Conservation (phyloP, 768 basidiomycete genomes). For the Cyclocybe aegerita region DNA sequence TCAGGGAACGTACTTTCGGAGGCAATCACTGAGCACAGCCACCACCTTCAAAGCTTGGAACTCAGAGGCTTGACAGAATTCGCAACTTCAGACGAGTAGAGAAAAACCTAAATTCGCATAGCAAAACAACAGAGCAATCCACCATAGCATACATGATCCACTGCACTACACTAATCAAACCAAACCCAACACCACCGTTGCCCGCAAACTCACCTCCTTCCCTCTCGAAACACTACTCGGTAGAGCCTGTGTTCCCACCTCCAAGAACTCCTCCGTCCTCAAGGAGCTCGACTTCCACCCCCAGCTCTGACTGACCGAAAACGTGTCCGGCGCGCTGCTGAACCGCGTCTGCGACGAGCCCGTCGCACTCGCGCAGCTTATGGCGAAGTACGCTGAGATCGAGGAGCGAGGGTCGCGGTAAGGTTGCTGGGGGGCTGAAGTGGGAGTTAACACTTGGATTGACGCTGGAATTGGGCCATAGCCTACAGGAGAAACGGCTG, state of each 20-base stretch:
- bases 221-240: constrained; percentile 19
- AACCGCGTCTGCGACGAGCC: constrained; percentile 84
- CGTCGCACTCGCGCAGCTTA: constrained; percentile 78
- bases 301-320: constrained; percentile 87
- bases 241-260: constrained; percentile 30
- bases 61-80: too few relatives aligned
- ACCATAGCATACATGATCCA: too few relatives aligned
- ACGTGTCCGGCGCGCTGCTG: constrained; percentile 82
- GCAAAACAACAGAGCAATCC: too few relatives aligned
- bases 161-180: constrained; percentile 39
- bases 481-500: constrained; percentile 19
- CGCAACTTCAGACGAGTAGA: too few relatives aligned
- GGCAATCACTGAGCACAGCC: too few relatives aligned
- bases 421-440: constrained; percentile 53
- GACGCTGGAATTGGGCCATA: constrained; percentile 10
- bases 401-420: constrained; percentile 74
- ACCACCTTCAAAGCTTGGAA: too few relatives aligned
- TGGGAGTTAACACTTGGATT: constrained; percentile 3
- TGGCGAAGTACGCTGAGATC: constrained; percentile 79
- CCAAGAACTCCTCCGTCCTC: constrained; percentile 48
- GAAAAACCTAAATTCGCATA: too few relatives aligned
- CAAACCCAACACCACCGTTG: constrained; percentile 77
- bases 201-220: constrained; percentile 68
- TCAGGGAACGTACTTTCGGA: too few relatives aligned
- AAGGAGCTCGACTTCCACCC: constrained; percentile 78